Evolutionary conservation across 2,329 filamentous ascomycete species (phyloP), one percentile per base, ranked within the genome.

Genomic region (Macrophomina phaseolina): DNA sequence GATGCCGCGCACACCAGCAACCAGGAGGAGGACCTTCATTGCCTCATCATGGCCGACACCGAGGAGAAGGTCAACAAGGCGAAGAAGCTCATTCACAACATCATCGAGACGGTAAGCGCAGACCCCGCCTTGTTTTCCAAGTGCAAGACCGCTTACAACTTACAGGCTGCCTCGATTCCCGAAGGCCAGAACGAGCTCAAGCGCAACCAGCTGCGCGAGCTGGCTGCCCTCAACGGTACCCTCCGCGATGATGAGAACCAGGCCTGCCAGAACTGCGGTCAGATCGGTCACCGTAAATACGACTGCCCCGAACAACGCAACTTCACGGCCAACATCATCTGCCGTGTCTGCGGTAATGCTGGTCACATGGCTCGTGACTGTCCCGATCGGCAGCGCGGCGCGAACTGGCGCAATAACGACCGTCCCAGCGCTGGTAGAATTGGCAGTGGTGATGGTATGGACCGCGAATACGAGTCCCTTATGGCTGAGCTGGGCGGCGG

Each of bases 31-130:
- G 95, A 99, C 80, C 86, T 99, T 67, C 95, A 99, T 82, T 99
- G 95, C 82, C 85, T 99, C 78, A 98, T 99, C 83, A 99, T 99
- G 95, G 95, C 95, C 76, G 95, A 99, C 77, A 98, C 94, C 45
- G 96, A 99, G 83, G 95, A 99, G 70, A 99, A 99, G 84, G 94
- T 99, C 78, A 97, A 97, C 85, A 99, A 98, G 82, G 95, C 95
- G 71, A 99, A 98, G 85, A 93, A 97, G 82, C 83, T 98, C 69
- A 97, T 99, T 70, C 94, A 99, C 82, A 97, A 98, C 72, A 91
- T 99, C 76, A 98, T 99, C 77, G 95, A 99, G 82, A 99, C 95
- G 68, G 94, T 96, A 85, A 84, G 91, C 87, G 52, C 23, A 34
- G n/a, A 38, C 8, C 18, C 46, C 12, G n/a, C 11, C 55, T 62